Percentiles rank a stretch among this genome's conserved stretches.
Evolutionary conservation across 108 stramenopile species (phyloP).

Genomic region (Schizochytrium sp.): DNA sequence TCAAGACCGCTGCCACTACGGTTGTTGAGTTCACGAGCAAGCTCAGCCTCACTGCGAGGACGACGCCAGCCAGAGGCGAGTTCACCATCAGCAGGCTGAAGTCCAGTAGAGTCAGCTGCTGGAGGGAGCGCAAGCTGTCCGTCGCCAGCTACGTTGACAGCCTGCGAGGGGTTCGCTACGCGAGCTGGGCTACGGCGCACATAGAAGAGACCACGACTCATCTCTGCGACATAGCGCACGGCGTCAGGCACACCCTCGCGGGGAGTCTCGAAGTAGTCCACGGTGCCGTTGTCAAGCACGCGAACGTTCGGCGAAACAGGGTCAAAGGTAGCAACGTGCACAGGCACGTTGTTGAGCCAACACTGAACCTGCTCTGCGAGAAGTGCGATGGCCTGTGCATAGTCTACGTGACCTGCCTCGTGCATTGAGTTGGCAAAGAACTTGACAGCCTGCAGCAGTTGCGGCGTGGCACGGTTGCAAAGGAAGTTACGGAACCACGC

Average conservation of each 20-base stretch:
- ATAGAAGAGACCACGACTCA: constrained; percentile 55
- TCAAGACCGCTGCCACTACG: background rate
- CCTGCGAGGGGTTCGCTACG: constrained; percentile 14
- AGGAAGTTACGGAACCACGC: constrained; percentile 59
- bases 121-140: background rate
- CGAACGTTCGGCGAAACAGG: constrained; percentile 34
- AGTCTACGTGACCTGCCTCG: constrained; percentile 16
- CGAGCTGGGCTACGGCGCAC: background rate
- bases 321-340: constrained; percentile 45
- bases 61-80: background rate
- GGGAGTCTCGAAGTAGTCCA: constrained; percentile 28
- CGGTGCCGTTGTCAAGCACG: constrained; percentile 27
- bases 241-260: constrained; percentile 35
- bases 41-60: constrained; percentile 45
- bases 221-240: constrained; percentile 41
- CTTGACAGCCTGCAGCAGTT: constrained; percentile 44
- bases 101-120: too few species aligned
- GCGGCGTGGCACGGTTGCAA: constrained; percentile 58
- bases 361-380: constrained; percentile 54
- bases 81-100: background rate
- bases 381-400: constrained; percentile 50
- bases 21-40: constrained; percentile 3
- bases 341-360: constrained; percentile 42
- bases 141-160: constrained; percentile 13
- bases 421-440: constrained; percentile 36